Evolutionary conservation across 306 rosid genomes (phyloP).

Genomic region (Geum urbanum): DNA sequence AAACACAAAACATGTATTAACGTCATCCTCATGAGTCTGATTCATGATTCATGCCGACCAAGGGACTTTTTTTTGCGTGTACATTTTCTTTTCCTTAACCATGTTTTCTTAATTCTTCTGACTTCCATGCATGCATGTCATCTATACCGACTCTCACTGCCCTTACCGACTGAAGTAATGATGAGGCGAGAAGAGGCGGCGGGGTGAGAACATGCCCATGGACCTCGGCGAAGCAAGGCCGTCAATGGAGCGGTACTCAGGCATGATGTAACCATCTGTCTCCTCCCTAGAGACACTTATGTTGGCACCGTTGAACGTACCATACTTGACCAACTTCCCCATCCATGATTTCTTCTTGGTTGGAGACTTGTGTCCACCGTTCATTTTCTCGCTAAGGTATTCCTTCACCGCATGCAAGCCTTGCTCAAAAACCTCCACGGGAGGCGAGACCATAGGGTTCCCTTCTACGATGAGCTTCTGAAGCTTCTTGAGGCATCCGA

Average conservation of each 20-base stretch:
- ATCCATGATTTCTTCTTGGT: conserved; percentile 64
- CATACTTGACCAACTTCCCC: conserved; percentile 51
- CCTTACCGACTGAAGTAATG: conserved; percentile 37
- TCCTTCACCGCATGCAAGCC: conserved; percentile 63
- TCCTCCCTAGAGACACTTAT: conserved; percentile 31
- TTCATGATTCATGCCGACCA: not conserved
- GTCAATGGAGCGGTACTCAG: conserved; percentile 54
- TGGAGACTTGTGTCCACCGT: conserved; percentile 31
- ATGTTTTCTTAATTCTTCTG: not conserved
- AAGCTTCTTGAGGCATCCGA: conserved; percentile 66
- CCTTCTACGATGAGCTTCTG: conserved; percentile 67
- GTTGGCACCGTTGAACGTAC: conserved; percentile 42
- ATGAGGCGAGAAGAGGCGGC: conserved; percentile 72
- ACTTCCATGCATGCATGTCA: not conserved
- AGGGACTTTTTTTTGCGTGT: not conserved
- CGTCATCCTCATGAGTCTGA: conserved; percentile 11
- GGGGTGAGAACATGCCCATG: conserved; percentile 71
- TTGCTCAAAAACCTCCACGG: conserved; percentile 47
- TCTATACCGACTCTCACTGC: not conserved
- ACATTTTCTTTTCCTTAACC: too few relatives aligned
- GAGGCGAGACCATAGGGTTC: conserved; percentile 72
- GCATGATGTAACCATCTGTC: conserved; percentile 36
- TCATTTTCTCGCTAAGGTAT: conserved; percentile 62
- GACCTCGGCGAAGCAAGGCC: conserved; percentile 64
- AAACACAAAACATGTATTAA: not conserved